Percentiles rank a stretch among this genome's conserved stretches.
Conservation (phyloP, 306 rosid genomes). For the Fragaria nilgerrensis region DNA sequence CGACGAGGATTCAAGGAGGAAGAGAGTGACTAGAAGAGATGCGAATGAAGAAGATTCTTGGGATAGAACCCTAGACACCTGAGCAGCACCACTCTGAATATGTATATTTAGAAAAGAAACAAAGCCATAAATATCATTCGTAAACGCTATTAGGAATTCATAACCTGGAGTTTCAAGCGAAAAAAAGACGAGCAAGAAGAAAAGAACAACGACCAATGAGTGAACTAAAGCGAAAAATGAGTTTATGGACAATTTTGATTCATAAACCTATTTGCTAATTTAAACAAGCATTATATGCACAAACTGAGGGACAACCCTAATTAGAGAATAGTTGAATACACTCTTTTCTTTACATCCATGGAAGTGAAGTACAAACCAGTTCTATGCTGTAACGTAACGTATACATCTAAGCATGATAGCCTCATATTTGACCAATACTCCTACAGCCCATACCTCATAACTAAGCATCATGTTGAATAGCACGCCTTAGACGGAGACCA, state of each 20-base stretch:
- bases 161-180: too few relatives aligned
- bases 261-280: constrained; percentile 10
- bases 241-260: constrained; percentile 6
- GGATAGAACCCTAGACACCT: too few relatives aligned
- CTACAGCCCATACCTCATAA: neutral
- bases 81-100: too few relatives aligned
- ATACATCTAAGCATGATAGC: constrained; percentile 28
- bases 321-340: constrained; percentile 6
- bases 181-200: neutral
- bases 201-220: neutral
- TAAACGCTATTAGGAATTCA: too few relatives aligned
- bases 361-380: constrained; percentile 20
- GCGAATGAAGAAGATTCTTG: too few relatives aligned
- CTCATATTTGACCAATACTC: constrained; percentile 14
- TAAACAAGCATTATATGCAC: constrained; percentile 19
- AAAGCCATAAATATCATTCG: too few relatives aligned
- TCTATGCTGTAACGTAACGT: neutral
- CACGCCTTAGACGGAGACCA: constrained; percentile 66
- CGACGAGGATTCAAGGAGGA: too few relatives aligned
- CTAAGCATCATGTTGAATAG: constrained; percentile 34
- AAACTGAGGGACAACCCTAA: constrained; percentile 9
- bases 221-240: neutral
- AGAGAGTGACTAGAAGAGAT: too few relatives aligned
- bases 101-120: too few relatives aligned
- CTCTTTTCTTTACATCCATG: constrained; percentile 22